Evolutionary conservation across 2,329 filamentous ascomycete species (phyloP).

Genomic region (Colletotrichum gloeosporioides): DNA sequence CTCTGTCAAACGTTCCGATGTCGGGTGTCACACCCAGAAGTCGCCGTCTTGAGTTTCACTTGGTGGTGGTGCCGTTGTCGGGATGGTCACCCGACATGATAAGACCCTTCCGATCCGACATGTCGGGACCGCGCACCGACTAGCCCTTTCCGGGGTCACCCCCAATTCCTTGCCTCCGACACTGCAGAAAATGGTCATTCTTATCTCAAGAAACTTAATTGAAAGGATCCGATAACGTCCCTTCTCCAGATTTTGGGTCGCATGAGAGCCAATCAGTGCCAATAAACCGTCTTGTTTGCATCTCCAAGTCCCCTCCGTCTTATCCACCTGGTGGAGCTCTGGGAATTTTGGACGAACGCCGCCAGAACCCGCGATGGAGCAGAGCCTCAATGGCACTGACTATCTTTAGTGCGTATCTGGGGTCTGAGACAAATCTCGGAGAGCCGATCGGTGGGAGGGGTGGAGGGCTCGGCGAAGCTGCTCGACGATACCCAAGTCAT

Average conservation of each 20-base stretch:
- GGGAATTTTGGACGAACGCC: not conserved
- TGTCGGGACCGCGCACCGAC: constrained; percentile 3
- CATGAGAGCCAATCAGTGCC: not conserved
- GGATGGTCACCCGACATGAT: not conserved
- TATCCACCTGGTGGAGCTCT: not conserved
- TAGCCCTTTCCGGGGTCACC: not conserved
- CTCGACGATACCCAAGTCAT: constrained; percentile 3
- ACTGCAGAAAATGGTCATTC: not conserved
- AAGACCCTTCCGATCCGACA: constrained; percentile 11
- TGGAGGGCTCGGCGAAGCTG: not conserved
- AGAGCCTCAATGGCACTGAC: not conserved
- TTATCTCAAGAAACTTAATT: constrained; percentile 16
- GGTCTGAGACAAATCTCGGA: constrained; percentile 4
- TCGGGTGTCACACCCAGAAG: not conserved
- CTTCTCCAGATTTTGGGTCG: not conserved
- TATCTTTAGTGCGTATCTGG: not conserved
- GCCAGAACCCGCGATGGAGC: not conserved
- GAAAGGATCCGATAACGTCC: not conserved
- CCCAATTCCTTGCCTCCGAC: not conserved
- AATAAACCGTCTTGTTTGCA: not conserved
- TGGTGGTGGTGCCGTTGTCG: not conserved
- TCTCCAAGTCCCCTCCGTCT: not conserved
- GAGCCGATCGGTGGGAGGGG: not conserved
- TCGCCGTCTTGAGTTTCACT: not conserved
- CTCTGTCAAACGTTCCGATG: not conserved